A percentile compares a stretch with the other conserved stretches of the same genome.
Evolutionary conservation across 78 protist species (phyloP).

Genomic region (Cavenderia fasciculata): DNA sequence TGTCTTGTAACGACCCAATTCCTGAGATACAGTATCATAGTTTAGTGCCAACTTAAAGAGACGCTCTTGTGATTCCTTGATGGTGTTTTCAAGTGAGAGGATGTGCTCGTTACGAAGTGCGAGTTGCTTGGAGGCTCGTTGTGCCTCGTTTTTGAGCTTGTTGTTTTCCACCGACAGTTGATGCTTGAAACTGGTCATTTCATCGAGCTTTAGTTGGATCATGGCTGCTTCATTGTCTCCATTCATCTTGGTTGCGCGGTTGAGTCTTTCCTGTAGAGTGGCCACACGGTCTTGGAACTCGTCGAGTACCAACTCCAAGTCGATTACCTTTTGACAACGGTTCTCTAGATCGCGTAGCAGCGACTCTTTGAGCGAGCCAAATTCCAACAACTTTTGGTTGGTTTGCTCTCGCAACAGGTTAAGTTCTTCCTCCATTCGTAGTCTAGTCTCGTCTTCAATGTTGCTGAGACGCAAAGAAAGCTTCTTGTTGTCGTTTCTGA

Average conservation of each 20-base stretch:
- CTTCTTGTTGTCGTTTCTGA: conserved; percentile 16
- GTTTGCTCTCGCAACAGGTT: conserved; percentile 60
- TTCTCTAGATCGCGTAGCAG: conserved; percentile 66
- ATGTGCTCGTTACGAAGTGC: conserved; percentile 29
- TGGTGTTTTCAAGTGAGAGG: conserved; percentile 14
- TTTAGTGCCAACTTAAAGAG: conserved; percentile 20
- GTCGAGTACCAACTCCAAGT: conserved; percentile 58
- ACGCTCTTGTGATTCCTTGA: conserved; percentile 24
- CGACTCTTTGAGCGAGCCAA: conserved; percentile 55
- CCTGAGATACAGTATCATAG: not conserved
- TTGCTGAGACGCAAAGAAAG: not conserved
- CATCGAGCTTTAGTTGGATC: conserved; percentile 52
- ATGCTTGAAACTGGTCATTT: conserved; percentile 56
- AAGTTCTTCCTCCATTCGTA: conserved; percentile 61
- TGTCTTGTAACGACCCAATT: not conserved
- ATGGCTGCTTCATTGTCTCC: conserved; percentile 1
- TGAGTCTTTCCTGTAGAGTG: conserved; percentile 40
- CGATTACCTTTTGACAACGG: conserved; percentile 77
- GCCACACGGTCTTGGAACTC: conserved; percentile 59
- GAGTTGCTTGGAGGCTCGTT: conserved; percentile 1
- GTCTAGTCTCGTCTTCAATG: conserved; percentile 55
- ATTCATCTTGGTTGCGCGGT: conserved; percentile 21
- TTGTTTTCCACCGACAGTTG: conserved; percentile 51
- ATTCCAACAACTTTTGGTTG: conserved; percentile 41
- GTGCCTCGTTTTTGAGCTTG: conserved; percentile 20